Percentiles rank a stretch among this genome's conserved stretches.
These are phyloP conservation scores for Dalechampia spathulata DNA, from an alignment of 441 rosid genomes.

Conservation along the genomic window DNA sequence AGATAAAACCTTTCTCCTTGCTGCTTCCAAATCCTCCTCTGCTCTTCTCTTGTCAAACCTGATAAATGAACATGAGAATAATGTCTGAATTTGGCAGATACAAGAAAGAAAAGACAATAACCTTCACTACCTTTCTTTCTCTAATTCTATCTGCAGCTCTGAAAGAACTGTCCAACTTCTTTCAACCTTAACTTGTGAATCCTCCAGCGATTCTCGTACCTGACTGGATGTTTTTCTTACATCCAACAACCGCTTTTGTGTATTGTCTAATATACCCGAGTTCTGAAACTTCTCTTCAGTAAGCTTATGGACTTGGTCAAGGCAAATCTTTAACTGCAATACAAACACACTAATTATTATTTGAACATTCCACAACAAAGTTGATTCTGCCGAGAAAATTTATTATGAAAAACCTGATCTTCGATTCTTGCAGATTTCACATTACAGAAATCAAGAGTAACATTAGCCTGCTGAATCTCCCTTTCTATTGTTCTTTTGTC, in stretches of 20 bases:
- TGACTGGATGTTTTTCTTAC: constrained; percentile 52
- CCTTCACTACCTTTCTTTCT: constrained; percentile 65
- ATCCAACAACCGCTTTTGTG: constrained; percentile 61
- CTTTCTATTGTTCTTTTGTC: constrained; percentile 59
- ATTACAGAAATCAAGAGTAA: constrained; percentile 54
- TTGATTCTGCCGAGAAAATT: background rate
- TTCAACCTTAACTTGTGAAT: constrained; percentile 54
- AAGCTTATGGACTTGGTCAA: constrained; percentile 69
- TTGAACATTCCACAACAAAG: background rate
- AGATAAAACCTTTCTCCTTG: constrained; percentile 50
- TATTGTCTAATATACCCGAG: constrained; percentile 42
- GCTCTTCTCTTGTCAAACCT: constrained; percentile 79
- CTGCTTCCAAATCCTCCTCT: constrained; percentile 71
- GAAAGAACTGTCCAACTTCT: constrained; percentile 41
- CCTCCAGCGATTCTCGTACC: constrained; percentile 60
- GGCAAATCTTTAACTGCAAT: constrained; percentile 66
- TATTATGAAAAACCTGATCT: constrained; percentile 58
- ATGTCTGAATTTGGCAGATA: constrained; percentile 3
- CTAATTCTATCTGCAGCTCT: constrained; percentile 58
- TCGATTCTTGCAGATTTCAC: constrained; percentile 70
- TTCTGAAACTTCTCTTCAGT: constrained; percentile 62
- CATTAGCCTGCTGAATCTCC: constrained; percentile 66
- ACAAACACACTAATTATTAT: constrained; percentile 9
- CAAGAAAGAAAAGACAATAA: background rate
- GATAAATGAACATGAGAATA: constrained; percentile 6